Conservation (phyloP, 768 basidiomycete species). For the Leccinellum rugosiceps region DNA sequence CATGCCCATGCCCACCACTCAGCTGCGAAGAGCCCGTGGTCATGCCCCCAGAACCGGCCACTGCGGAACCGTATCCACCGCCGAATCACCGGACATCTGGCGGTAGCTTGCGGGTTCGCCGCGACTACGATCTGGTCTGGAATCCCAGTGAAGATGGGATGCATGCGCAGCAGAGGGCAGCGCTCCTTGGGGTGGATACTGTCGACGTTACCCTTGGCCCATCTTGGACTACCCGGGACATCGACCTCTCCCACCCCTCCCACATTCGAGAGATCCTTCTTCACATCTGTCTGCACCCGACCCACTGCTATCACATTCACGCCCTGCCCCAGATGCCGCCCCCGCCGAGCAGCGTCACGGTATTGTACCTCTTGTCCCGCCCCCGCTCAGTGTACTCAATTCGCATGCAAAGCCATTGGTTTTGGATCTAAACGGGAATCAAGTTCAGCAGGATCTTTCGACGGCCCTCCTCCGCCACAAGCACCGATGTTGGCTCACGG, state of each 20-base stretch:
- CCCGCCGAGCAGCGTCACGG: slow-evolving; percentile 27
- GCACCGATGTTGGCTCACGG: slow-evolving; percentile 38
- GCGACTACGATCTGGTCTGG: slow-evolving; percentile 72
- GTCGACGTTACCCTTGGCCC: slow-evolving; percentile 46
- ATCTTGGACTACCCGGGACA: slow-evolving; percentile 41
- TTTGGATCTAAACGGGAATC: slow-evolving; percentile 51
- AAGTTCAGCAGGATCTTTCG: slow-evolving; percentile 33
- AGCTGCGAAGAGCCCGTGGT: slow-evolving; percentile 29
- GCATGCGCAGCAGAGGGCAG: slow-evolving; percentile 31
- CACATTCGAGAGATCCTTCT: slow-evolving; percentile 65
- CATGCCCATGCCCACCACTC: slow-evolving; percentile 44
- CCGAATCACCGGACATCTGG: slow-evolving; percentile 65
- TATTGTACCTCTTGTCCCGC: slow-evolving; percentile 12
- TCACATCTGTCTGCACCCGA: slow-evolving; percentile 60
- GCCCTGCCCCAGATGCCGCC: slow-evolving; percentile 43
- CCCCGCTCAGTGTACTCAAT: slow-evolving; percentile 45
- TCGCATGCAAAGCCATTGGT: slow-evolving; percentile 84
- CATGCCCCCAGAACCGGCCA: slow-evolving; percentile 34
- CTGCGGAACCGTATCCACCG: slow-evolving; percentile 59
- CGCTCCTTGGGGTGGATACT: slow-evolving; percentile 44
- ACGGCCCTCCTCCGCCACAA: slow-evolving; percentile 29
- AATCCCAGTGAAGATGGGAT: slow-evolving; percentile 81
- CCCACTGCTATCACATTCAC: slow-evolving; percentile 64
- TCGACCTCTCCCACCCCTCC: slow-evolving; percentile 56
- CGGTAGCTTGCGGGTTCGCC: slow-evolving; percentile 40